These are phyloP conservation scores for Escallonia herrerae DNA, from an alignment of 129 eudicot genomes.

Conservation along the genomic window DNA sequence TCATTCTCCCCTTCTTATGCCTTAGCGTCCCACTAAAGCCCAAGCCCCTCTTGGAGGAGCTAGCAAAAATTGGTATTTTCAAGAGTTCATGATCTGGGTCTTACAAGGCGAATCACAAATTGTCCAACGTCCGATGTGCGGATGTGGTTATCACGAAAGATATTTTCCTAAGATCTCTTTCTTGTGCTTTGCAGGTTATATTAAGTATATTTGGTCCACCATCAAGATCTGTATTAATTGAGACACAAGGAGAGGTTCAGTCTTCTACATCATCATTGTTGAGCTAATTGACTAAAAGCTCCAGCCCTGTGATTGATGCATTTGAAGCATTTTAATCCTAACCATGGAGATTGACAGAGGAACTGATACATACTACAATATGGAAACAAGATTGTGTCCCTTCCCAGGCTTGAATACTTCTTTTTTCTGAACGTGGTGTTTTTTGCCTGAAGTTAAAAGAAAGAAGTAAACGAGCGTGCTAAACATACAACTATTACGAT, in stretches of 20 bases:
- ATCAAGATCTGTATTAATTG: conserved; percentile 27
- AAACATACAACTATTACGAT: too few relatives aligned
- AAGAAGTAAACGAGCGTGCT: too few relatives aligned
- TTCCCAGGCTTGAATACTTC: too few relatives aligned
- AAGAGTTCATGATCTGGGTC: background rate
- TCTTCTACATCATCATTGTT: background rate
- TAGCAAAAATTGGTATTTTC: background rate
- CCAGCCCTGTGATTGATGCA: background rate
- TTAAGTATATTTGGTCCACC: conserved; percentile 64
- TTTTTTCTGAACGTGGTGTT: too few relatives aligned
- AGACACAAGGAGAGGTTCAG: conserved; percentile 14
- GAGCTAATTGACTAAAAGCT: background rate
- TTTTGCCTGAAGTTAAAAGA: too few relatives aligned
- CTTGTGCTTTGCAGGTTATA: conserved; percentile 31
- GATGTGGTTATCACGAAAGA: too few relatives aligned
- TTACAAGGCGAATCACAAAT: background rate
- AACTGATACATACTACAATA: too few relatives aligned
- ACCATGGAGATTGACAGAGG: too few relatives aligned
- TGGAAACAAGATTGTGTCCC: too few relatives aligned
- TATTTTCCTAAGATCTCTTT: background rate
- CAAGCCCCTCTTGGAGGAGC: background rate
- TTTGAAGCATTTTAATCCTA: background rate
- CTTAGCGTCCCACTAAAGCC: too few relatives aligned
- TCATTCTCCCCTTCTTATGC: background rate
- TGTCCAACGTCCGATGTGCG: background rate